A percentile compares a stretch with the other conserved stretches of the same genome.
phyloP scores from a whole-genome alignment of 108 stramenopile genomes.

The Conticribra guillardii region DNA sequence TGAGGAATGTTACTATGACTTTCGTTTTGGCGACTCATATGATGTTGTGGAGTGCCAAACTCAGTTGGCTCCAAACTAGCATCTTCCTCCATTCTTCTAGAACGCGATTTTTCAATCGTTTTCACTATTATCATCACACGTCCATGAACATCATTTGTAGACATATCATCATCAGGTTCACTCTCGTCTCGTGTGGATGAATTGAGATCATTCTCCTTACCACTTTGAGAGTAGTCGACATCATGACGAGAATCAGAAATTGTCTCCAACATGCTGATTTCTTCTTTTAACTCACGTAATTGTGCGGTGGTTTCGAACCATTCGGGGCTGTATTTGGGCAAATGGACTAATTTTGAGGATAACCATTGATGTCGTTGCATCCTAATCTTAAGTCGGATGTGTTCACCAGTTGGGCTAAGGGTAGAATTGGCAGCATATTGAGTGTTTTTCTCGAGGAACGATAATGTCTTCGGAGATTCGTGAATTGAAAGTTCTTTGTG shows the following conservation, averaged over 20 bases:
- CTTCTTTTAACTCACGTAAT: conserved; percentile 2
- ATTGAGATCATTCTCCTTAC: too few species aligned
- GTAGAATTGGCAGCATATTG: background rate
- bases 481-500: too few species aligned
- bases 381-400: background rate
- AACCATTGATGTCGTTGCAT: background rate
- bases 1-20: background rate
- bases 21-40: too few species aligned
- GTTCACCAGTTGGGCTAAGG: background rate
- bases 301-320: conserved; percentile 11
- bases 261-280: background rate
- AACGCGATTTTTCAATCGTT: background rate
- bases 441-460: too few species aligned
- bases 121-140: background rate
- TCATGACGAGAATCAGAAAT: conserved; percentile 7
- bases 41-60: too few species aligned
- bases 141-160: background rate
- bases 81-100: background rate
- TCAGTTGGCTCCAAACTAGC: background rate
- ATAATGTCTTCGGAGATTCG: too few species aligned
- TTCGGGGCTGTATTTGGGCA: conserved; percentile 16
- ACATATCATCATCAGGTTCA: background rate
- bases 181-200: too few species aligned
- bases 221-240: background rate
- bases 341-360: background rate